Conservation (phyloP, 108 stramenopile genomes). For the Licmophora abbreviata region DNA sequence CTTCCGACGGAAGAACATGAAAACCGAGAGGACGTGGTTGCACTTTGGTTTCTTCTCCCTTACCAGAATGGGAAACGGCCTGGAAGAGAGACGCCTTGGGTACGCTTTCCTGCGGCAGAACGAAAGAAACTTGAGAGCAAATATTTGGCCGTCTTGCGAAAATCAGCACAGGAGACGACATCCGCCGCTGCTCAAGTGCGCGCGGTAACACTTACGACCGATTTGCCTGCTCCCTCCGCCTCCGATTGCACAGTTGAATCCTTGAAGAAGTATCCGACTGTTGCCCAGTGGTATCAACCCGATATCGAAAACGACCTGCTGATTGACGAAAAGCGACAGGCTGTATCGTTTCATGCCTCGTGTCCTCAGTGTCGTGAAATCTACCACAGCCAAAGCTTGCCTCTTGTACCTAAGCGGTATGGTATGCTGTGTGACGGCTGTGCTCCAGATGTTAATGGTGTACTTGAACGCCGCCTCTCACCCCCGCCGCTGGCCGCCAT, state of each 20-base stretch:
- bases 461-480: conserved; percentile 5
- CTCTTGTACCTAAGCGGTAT: conserved; percentile 3
- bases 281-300: conserved; percentile 54
- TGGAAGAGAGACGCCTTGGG: conserved; percentile 39
- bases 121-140: conserved; percentile 25
- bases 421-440: conserved; percentile 20
- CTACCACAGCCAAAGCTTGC: conserved; percentile 6
- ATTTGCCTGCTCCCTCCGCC: neutral
- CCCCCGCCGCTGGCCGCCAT: conserved; percentile 28
- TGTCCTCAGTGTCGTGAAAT: conserved; percentile 36
- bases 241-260: conserved; percentile 2
- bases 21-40: conserved; percentile 1
- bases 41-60: conserved; percentile 57
- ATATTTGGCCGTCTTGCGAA: conserved; percentile 12
- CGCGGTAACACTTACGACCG: neutral
- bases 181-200: neutral
- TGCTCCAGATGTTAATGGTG: conserved; percentile 3
- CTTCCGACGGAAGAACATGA: conserved; percentile 8
- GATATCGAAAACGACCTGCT: conserved; percentile 37
- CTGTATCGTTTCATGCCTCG: conserved; percentile 36
- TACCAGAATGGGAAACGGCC: conserved; percentile 49
- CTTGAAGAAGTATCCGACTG: conserved; percentile 20
- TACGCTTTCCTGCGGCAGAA: conserved; percentile 24
- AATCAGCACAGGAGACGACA: neutral
- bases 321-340: conserved; percentile 52